Evolutionary conservation across 2,329 filamentous ascomycete genomes (phyloP), one percentile per base, ranked within the genome.

Genomic region (Macrophomina pseudophaseolina): DNA sequence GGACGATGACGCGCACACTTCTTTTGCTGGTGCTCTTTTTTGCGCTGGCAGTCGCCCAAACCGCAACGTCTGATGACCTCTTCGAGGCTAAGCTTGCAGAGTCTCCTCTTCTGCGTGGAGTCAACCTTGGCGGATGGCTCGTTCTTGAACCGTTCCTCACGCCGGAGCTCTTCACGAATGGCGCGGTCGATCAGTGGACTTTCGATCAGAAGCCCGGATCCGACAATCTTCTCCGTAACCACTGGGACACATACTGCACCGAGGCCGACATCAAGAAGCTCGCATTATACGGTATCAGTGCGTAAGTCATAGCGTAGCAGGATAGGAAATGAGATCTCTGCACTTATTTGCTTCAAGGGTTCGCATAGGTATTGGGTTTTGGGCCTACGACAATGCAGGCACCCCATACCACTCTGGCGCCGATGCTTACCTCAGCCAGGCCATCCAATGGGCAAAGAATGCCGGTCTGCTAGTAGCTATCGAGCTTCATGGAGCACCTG

Each of bases 361-460:
- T 12, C 79, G 84, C 44, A 84, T 86, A 42, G 83, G 84, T 5
- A 80, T 86, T 67, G 83, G 83, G 38, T 86, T 84, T 72, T 86
- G 84, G 84, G 82, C 83, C 12, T 80, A 83, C 51, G 73, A 79
- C 46, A 78, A 80, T 40, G 72, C 76, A 8, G 75, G 82, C 6
- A 80, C 78, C 38, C 78, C 80, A 1, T 85, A 85, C 71, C 78
- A 79, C 4, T 75, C 78, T 69, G 82, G 82, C 7, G 81, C 81
- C 18, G 81, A 84, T 40, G 72, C 73, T 5, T 85, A 84, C 66
- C 75, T 86, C 4, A 79, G 81, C 64, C 73, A 77, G 28, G 82
- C 82, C 16, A 78, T 85, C n/a, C 78, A 79, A 23, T 85, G 83
- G 82, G 83, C 83, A 2, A 71, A 80, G 9, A 72, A 73, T 33